Conservation (phyloP, 2,329 filamentous ascomycete genomes). For the Daldinia sp. region DNA sequence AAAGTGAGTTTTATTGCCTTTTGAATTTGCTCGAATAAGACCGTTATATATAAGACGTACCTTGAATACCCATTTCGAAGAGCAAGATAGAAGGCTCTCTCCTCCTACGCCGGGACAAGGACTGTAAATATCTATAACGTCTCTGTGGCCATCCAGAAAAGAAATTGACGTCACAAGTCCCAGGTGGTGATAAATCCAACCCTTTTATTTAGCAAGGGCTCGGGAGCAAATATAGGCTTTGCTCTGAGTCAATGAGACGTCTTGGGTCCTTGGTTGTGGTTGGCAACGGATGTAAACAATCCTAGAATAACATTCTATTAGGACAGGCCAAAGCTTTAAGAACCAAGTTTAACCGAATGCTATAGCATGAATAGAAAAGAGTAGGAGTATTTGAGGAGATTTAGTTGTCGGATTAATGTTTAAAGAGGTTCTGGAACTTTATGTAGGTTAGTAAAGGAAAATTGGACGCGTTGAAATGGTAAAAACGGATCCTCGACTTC, state of each 20-base stretch:
- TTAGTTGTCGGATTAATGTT: neutral
- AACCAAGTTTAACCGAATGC: neutral
- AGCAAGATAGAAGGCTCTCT: constrained; percentile 3
- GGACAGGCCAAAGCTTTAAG: neutral
- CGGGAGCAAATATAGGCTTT: neutral
- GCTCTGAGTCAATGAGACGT: neutral
- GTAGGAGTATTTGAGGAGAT: neutral
- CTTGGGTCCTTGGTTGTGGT: constrained; percentile 4
- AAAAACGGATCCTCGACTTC: constrained; percentile 3
- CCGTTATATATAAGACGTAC: constrained; percentile 29
- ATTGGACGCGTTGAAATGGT: neutral
- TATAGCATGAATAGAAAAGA: neutral
- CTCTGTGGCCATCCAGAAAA: constrained; percentile 25
- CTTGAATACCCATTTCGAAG: constrained; percentile 45
- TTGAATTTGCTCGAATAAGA: constrained; percentile 32
- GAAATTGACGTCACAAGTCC: neutral
- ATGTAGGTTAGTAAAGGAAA: constrained; percentile 1
- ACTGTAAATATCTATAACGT: constrained; percentile 5
- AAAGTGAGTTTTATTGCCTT: neutral
- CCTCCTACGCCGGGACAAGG: constrained; percentile 9
- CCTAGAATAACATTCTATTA: constrained; percentile 25
- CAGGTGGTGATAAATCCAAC: neutral
- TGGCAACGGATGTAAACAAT: constrained; percentile 37
- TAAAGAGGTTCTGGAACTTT: neutral
- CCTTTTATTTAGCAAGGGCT: neutral